Percentiles rank a stretch among this genome's conserved stretches.
Conservation (phyloP, 225 moss, liverwort and hornwort species). For the Thuidium tamariscinum region DNA sequence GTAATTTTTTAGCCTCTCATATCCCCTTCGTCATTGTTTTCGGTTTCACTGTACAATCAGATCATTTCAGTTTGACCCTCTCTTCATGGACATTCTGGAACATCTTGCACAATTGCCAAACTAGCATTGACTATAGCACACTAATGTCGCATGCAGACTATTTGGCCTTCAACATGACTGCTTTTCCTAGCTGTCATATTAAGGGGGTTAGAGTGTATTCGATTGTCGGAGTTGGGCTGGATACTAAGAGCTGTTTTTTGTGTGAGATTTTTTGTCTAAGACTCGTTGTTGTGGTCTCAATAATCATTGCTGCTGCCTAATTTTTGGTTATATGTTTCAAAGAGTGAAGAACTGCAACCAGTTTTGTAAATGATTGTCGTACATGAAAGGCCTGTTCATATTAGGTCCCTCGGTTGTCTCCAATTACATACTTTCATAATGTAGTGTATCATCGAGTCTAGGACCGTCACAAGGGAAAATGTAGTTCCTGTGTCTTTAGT, state of each 20-base stretch:
- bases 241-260: background rate
- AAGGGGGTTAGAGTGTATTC: background rate
- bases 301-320: background rate
- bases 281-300: background rate
- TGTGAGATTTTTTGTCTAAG: background rate
- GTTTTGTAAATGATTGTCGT: background rate
- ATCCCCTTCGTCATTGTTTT: background rate
- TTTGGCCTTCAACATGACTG: background rate
- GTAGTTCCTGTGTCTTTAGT: too few relatives aligned
- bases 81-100: background rate
- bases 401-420: background rate
- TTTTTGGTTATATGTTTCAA: background rate
- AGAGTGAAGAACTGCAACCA: background rate
- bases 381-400: background rate
- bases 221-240: background rate
- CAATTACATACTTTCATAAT: background rate
- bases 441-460: background rate
- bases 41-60: background rate
- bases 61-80: background rate
- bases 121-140: background rate
- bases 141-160: background rate
- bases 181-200: too few relatives aligned
- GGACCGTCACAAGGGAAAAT: background rate
- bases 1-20: background rate
- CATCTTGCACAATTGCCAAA: background rate